phyloP scores from a whole-genome alignment of 129 eudicot species.

The Escallonia herrerae region DNA sequence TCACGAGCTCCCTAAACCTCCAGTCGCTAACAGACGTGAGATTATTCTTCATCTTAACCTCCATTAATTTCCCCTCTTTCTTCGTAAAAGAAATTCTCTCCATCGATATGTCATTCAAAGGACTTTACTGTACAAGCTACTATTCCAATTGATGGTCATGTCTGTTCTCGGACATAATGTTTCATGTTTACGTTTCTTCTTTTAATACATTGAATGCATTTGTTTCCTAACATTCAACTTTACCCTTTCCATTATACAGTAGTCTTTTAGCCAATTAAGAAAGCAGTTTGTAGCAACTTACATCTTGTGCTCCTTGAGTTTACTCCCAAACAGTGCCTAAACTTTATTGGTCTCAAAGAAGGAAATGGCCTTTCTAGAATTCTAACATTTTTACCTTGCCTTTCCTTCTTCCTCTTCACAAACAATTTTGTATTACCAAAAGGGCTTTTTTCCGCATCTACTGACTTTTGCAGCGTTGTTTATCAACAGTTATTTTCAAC shows the following conservation, averaged over 20 bases:
- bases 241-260: constrained; percentile 25
- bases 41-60: not conserved
- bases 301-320: constrained; percentile 22
- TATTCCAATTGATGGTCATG: no score
- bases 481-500: constrained; percentile 15
- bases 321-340: constrained; percentile 29
- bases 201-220: not conserved
- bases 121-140: no score
- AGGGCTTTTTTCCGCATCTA: constrained; percentile 36
- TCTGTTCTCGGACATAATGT: not conserved
- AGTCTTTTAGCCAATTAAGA: constrained; percentile 23
- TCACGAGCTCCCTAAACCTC: constrained; percentile 75
- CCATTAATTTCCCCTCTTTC: no score
- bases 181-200: not conserved
- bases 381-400: not conserved
- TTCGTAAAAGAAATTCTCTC: not conserved
- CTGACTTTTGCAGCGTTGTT: constrained; percentile 19
- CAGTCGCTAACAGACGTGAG: constrained; percentile 88
- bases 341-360: not conserved
- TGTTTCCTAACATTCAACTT: not conserved
- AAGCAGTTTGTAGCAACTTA: constrained; percentile 6
- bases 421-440: constrained; percentile 15
- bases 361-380: not conserved
- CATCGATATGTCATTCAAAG: no score
- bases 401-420: constrained; percentile 2